A percentile compares a stretch with the other conserved stretches of the same genome.
Conservation (phyloP, 129 eudicot species). For the Dittrichia graveolens region DNA sequence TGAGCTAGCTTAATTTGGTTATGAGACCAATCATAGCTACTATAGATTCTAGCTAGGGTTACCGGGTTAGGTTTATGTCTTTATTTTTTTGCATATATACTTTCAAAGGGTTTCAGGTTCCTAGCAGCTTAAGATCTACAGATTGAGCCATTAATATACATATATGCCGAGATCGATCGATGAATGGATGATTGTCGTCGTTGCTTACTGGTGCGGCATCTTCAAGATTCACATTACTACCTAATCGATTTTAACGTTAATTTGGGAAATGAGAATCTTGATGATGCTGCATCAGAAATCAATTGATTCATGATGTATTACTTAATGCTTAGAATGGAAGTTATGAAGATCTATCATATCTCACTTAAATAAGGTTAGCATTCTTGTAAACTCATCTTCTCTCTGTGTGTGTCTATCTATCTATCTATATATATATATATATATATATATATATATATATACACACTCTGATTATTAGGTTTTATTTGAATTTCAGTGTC, state of each 20-base stretch:
- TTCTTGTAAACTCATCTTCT: too few relatives aligned
- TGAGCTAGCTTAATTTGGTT: slow-evolving; percentile 3
- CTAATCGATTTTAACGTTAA: neutral
- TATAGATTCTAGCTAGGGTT: neutral
- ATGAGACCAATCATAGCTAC: neutral
- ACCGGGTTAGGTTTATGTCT: neutral
- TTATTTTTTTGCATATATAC: neutral
- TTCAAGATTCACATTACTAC: slow-evolving; percentile 37
- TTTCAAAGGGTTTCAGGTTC: neutral
- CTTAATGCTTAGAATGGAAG: too few relatives aligned
- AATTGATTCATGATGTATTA: slow-evolving; percentile 9
- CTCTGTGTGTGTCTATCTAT: too few relatives aligned
- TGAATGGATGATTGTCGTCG: neutral
- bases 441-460: too few relatives aligned
- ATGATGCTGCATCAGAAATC: slow-evolving; percentile 61
- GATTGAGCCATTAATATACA: neutral
- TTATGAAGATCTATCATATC: neutral
- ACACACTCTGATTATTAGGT: too few relatives aligned
- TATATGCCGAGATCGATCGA: neutral
- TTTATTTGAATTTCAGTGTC: too few relatives aligned
- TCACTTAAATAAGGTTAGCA: too few relatives aligned
- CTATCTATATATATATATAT: too few relatives aligned
- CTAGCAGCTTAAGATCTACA: neutral
- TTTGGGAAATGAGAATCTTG: slow-evolving; percentile 48
- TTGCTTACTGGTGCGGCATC: slow-evolving; percentile 39